Evolutionary conservation across 345 rosid species (phyloP).

Genomic region (Citrus inodora): DNA sequence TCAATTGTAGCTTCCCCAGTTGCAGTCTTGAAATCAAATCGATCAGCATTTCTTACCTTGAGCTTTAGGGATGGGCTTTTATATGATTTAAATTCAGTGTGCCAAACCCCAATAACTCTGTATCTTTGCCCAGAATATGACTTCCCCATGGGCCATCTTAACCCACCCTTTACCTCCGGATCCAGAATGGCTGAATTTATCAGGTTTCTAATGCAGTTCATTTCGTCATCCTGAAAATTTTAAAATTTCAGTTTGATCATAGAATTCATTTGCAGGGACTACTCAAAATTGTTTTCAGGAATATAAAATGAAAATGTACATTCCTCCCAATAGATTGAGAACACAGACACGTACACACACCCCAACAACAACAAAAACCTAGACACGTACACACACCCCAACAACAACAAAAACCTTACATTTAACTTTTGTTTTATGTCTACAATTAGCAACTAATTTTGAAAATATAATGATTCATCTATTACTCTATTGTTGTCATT

Average conservation of each 20-base stretch:
- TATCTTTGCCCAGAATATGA: conserved; percentile 39
- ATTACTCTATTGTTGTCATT: background rate
- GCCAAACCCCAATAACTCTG: conserved; percentile 44
- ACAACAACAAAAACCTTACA: too few species aligned
- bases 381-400: too few species aligned
- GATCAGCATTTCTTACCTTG: conserved; percentile 48
- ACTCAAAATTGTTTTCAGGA: too few species aligned
- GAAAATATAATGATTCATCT: too few species aligned
- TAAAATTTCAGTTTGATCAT: background rate
- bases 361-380: too few species aligned
- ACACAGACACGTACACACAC: too few species aligned
- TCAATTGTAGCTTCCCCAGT: conserved; percentile 39
- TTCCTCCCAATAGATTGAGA: too few species aligned
- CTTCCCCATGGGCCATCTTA: conserved; percentile 60
- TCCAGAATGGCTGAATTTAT: conserved; percentile 50
- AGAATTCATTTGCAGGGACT: background rate
- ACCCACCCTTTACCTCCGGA: conserved; percentile 61
- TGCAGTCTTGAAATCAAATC: conserved; percentile 43
- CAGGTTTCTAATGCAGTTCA: conserved; percentile 36
- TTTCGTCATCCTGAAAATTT: conserved; percentile 54
- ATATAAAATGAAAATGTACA: too few species aligned
- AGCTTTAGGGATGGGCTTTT: conserved; percentile 40
- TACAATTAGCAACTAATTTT: too few species aligned
- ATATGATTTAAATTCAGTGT: conserved; percentile 34
- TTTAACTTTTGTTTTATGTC: too few species aligned